Evolutionary conservation across 2,329 filamentous ascomycete species (phyloP), one percentile per base, ranked within the genome.

Genomic region (Nothopassalora personata): DNA sequence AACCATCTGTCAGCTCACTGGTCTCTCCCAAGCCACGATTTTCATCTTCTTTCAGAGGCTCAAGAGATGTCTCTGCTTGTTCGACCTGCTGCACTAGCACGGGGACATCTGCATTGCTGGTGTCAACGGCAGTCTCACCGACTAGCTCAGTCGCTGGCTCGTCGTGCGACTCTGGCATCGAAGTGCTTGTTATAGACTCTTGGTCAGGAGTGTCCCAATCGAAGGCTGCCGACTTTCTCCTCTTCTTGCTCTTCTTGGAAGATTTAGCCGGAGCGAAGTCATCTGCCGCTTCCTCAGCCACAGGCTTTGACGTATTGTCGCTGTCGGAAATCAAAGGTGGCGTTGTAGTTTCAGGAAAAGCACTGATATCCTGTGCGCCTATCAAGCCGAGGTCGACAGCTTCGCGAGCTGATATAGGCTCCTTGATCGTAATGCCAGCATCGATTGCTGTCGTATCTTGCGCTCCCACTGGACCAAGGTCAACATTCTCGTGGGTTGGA

Each of bases 161-260:
- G 5, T 43, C 11, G 18, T 3, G 39, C 39, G 39, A 43, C 39
- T 43, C 39, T 18, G 39, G 39, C 7, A 43, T 18, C 18, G 39
- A 15, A 43, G 39, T n/a, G 39, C 39, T 43, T 43, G 39, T 15
- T 11, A 5, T 19, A 30, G 46, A 28, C 11, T 49, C 39, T 18
- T 4, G 39, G 39, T 43, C 39, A 7, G 39, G 39, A 43, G 13
- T 18, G 3, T 43, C 39, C 46, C 46, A 49, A 49, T 49, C 9
- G 28, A 43, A 18, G 49, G 52, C 34, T 54, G 39, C 28, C 55
- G 58, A 51, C 63, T 28, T 62, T 43, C 68, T 69, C 61, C 76
- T 76, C 48, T 75, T 75, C 63, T 76, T 76, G 50, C 71, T 69
- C 59, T 69, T 64, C 58, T 72, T 72, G 52, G 43, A 60, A 46